phyloP scores from a whole-genome alignment of 208 protist genomes.

The Herpetomonas muscarum region DNA sequence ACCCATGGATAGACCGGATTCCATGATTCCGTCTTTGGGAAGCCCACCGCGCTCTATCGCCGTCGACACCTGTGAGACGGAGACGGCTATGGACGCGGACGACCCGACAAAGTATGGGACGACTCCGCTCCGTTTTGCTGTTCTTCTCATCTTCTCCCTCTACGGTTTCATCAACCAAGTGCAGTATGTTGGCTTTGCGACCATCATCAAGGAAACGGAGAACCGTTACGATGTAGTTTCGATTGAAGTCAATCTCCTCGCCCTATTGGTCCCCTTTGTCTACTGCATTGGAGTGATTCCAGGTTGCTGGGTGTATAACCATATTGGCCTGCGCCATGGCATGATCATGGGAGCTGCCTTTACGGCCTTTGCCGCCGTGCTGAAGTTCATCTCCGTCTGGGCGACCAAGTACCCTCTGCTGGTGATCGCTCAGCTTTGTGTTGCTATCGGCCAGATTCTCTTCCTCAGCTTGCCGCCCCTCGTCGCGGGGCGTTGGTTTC shows the following conservation, averaged over 20 bases:
- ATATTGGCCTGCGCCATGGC: conserved; percentile 41
- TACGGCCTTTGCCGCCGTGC: conserved; percentile 21
- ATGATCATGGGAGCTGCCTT: conserved; percentile 22
- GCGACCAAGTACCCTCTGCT: conserved; percentile 28
- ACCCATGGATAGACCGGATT: too few species aligned
- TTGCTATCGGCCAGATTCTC: conserved; percentile 32
- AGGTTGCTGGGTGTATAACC: conserved; percentile 33
- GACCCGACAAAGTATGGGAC: too few species aligned
- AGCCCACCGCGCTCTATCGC: too few species aligned
- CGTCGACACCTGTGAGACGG: too few species aligned
- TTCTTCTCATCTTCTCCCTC: conserved; percentile 23
- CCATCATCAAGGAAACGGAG: conserved; percentile 32
- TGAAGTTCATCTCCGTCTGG: conserved; percentile 44
- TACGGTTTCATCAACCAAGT: conserved; percentile 48
- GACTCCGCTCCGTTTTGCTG: conserved; percentile 25
- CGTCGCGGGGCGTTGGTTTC: conserved; percentile 49
- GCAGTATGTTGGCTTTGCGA: conserved; percentile 40
- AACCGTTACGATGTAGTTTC: conserved; percentile 24
- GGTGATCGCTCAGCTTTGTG: conserved; percentile 36
- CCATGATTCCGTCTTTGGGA: too few species aligned
- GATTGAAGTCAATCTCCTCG: conserved; percentile 38
- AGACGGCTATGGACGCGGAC: too few species aligned
- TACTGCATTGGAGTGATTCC: conserved; percentile 38
- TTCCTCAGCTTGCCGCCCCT: conserved; percentile 34
- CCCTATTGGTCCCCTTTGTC: conserved; percentile 29